Base-by-base conservation (phyloP, 2,329 filamentous ascomycete species). In the Paracamarosporium sp. region DNA sequence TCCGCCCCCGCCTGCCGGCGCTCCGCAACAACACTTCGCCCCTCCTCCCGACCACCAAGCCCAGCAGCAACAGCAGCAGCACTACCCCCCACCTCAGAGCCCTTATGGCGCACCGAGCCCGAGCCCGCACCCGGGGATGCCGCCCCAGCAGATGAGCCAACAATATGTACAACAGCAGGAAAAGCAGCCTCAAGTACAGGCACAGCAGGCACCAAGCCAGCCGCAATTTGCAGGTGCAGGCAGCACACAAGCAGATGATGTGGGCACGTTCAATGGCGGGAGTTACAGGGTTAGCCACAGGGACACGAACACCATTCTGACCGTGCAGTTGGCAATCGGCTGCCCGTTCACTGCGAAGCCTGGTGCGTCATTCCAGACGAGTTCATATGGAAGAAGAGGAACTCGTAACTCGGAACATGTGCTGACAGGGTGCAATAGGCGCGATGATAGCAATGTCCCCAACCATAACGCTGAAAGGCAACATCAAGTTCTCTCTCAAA, bases 211-310 rank as follows among this genome's bases (percentile, higher is more conserved):
- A 76, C 78, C 31, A 79, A 83, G 2, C 3, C 73, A 76, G 33
- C 79, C 79, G 3, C 84, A 90, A 56, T 93, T 94, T 62, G 75
- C 82, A 5, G 91, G 90, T 28, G 87, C 79, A 30, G 80, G 85
- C 0, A 78, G 78, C 33, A 82, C 89, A 0, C 84, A 85, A 0
- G 82, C 87, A 28, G 95, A 98, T 75, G 93, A 97, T 66, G 87
- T 96, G 1, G 95, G 95, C n/a, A 95, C 90, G 0, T 99, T 98
- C 82, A 98, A 98, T 73, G 95, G 95, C 15, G 95, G 95, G 12
- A 94, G 91, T 71, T 99, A 94, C 75, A 86, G 95, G 41, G 93
- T 98, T 72, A 95, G 91, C 70, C 95, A 99, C 73, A 85, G 95
- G 22, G 93, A 97, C 76, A 89, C 87, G 57, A 99, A 98, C 75